Evolutionary conservation across 495 filamentous ascomycete genomes (phyloP).

Genomic region (Penicillium soppii): DNA sequence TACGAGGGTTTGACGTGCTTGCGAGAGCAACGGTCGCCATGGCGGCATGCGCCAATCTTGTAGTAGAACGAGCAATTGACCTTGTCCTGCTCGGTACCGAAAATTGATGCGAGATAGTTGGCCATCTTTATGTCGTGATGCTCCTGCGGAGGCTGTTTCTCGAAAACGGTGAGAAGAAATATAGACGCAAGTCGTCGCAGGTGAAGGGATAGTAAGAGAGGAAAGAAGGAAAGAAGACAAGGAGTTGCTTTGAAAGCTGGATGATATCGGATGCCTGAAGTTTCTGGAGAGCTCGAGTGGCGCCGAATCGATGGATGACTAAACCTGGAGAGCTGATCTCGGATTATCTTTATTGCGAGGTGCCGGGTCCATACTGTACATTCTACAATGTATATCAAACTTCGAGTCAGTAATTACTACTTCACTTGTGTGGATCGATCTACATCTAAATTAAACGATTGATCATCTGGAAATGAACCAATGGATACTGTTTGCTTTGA

Average conservation of each 20-base stretch:
- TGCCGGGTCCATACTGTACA: no score
- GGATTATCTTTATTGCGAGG: no score
- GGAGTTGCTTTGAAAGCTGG: conserved; percentile 15
- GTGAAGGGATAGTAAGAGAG: neutral
- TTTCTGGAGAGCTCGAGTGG: conserved; percentile 45
- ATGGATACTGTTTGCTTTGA: no score
- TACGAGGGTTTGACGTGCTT: conserved; percentile 99
- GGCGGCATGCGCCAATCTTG: conserved; percentile 97
- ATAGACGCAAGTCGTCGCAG: no score
- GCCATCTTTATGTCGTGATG: conserved; percentile 65
- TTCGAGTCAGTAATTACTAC: no score
- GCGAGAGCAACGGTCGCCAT: conserved; percentile 95
- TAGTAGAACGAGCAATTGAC: conserved; percentile 85
- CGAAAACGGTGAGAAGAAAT: no score
- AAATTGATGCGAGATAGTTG: conserved; percentile 99
- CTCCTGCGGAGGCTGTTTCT: no score
- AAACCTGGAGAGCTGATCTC: conserved; percentile 19
- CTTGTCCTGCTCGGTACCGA: conserved; percentile 99
- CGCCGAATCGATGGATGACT: conserved; percentile 25
- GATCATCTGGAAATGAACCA: no score
- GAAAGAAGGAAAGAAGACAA: neutral
- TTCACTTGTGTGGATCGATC: no score
- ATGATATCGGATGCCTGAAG: conserved; percentile 34
- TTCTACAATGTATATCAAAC: no score
- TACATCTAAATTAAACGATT: no score